Conservation (phyloP, 2,329 filamentous ascomycete genomes). For the Hypoxylon sp. region DNA sequence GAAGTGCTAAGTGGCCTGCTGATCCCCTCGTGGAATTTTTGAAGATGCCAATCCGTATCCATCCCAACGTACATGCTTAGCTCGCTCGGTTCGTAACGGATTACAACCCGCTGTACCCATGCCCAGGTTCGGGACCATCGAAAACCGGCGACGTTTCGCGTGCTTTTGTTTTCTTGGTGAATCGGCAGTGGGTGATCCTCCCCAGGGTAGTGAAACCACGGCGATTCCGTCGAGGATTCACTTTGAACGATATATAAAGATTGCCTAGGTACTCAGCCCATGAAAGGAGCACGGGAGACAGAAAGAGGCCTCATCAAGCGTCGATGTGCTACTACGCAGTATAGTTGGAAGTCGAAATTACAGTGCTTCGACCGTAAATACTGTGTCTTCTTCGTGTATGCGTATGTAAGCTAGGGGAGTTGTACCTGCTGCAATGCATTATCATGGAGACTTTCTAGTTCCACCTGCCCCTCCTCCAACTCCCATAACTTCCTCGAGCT, state of each 20-base stretch:
- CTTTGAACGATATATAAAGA: too few relatives aligned
- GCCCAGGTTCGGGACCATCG: slow-evolving; percentile 7
- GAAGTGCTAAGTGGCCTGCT: slow-evolving; percentile 36
- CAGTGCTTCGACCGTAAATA: slow-evolving; percentile 2
- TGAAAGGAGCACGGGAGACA: too few relatives aligned
- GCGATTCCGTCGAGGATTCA: neutral
- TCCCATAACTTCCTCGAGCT: slow-evolving; percentile 9
- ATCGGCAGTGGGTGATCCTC: neutral
- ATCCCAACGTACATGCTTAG: slow-evolving; percentile 9
- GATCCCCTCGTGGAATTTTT: slow-evolving; percentile 30
- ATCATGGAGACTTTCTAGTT: too few relatives aligned
- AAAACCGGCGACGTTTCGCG: neutral
- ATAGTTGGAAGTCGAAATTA: neutral
- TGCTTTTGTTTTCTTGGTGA: neutral
- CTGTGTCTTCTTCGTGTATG: neutral
- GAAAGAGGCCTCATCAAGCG: neutral
- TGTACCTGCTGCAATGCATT: too few relatives aligned
- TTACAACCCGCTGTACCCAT: slow-evolving; percentile 15
- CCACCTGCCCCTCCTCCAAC: slow-evolving; percentile 10
- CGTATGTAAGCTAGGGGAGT: slow-evolving; percentile 2
- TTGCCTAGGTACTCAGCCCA: too few relatives aligned
- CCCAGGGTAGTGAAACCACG: neutral
- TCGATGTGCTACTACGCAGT: slow-evolving; percentile 2
- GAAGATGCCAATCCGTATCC: slow-evolving; percentile 13
- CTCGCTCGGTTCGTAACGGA: neutral